These are phyloP conservation scores for Skeletonema menzelii DNA, from an alignment of 108 stramenopile species.

Conservation along the genomic window DNA sequence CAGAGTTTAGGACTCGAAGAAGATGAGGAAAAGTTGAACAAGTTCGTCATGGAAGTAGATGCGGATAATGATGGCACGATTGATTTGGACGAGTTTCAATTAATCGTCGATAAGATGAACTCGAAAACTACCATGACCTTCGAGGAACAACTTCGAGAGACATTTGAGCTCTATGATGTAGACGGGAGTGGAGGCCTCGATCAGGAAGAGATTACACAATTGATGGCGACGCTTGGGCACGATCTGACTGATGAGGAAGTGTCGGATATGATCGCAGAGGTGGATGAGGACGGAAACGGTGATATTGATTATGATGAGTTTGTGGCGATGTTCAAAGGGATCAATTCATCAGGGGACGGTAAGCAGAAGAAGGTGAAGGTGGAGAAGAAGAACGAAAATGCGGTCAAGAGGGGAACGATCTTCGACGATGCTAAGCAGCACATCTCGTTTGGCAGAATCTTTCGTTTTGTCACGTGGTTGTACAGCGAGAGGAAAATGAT, in stretches of 20 bases:
- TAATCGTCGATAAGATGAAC: background rate
- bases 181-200: background rate
- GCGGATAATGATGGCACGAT: background rate
- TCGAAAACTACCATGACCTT: background rate
- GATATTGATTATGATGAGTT: background rate
- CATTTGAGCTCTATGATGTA: background rate
- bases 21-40: too few species aligned
- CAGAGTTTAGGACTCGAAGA: too few species aligned
- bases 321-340: background rate
- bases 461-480: background rate
- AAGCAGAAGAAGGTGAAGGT: background rate
- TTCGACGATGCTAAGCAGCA: background rate
- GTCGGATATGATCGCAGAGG: background rate
- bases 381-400: background rate
- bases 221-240: background rate
- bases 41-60: background rate
- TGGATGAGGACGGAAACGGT: background rate
- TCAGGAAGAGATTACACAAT: background rate
- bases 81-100: background rate
- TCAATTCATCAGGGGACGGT: background rate
- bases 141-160: background rate
- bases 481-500: constrained; percentile 1
- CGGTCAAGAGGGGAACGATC: background rate
- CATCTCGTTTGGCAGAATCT: background rate
- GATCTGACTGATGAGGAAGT: background rate